Evolutionary conservation across 306 rosid genomes (phyloP).

Genomic region (Glycine soja): DNA sequence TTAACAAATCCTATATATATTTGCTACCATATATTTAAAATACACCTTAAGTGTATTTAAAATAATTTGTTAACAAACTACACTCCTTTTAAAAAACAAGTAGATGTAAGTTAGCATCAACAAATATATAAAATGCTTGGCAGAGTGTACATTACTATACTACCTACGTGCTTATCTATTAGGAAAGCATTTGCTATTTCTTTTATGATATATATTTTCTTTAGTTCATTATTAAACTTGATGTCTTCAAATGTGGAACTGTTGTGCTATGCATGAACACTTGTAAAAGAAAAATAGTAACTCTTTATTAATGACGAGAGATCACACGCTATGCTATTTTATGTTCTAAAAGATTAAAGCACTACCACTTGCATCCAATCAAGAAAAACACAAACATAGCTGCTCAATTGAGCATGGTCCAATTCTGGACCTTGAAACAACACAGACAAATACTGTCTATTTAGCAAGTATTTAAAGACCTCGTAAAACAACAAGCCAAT

Average conservation of each 20-base stretch:
- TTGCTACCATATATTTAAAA: no score
- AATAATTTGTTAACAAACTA: no score
- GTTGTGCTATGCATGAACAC: not conserved
- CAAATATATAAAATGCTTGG: no score
- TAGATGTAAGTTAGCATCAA: no score
- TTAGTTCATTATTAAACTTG: no score
- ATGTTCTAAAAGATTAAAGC: constrained; percentile 15
- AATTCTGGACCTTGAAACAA: constrained; percentile 45
- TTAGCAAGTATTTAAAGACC: constrained; percentile 25
- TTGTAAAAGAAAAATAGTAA: not conserved
- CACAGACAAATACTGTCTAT: constrained; percentile 37
- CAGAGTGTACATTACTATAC: no score
- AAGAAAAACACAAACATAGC: constrained; percentile 42
- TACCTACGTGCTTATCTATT: no score
- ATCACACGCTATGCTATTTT: constrained; percentile 34
- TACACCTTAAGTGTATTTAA: no score
- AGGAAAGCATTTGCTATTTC: no score
- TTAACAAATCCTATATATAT: no score
- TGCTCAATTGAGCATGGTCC: constrained; percentile 44
- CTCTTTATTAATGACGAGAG: constrained; percentile 16
- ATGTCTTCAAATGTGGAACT: not conserved
- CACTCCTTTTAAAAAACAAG: no score
- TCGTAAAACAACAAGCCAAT: constrained; percentile 37
- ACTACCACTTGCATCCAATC: constrained; percentile 33
- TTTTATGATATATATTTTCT: no score